Evolutionary conservation across 108 stramenopile genomes (phyloP), one percentile per base, ranked within the genome.

Genomic region (Skeletonema menzelii): DNA sequence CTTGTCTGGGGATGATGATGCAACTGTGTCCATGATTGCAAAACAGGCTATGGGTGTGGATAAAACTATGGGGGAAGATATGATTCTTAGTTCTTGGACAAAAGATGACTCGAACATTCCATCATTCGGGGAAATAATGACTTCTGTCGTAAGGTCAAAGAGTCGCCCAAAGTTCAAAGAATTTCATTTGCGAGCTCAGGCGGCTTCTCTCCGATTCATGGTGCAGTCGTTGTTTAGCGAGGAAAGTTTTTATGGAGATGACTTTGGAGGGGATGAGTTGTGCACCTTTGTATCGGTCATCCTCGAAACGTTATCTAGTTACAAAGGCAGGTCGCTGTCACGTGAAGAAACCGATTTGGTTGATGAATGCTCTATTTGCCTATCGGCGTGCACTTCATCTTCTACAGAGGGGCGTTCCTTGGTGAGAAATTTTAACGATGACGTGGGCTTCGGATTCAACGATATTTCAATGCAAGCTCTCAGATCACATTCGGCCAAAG

Each of bases 1-100:
- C 70, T 44, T 94, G 20, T 81, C 91, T 7, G 93, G 93, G 20
- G 93, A 94, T 59, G 62, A 77, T 26, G 93, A 94, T 84, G 79
- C 81, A 6, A 88, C 91, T 7, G 91, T 87, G 2, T 58, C 89
- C 2, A 59, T 85, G 58, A 83, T 91, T 26, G 88, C 91, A 8
- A 79, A 73, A 60, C 80, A 86, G 26, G 91, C 86, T 2, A 75
- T 94, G 38, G 88, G 86, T 2, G 63, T 90, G 8, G 67, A 56
- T 30, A 71, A 62, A 37, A 61, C 35, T 11, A 10, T 86, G 58
- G 83, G 82, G 0, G 73, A 83, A 38, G 69, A 65, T 32, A n/a
- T 67, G 3, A 34, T 38, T 65, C 62, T 69, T 40, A 62, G 37
- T 63, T 55, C 11, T 27, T 53, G 22, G 63, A 32, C 13, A 24